Percentiles rank a stretch among this genome's conserved stretches.
These are phyloP conservation scores for Hortiboletus rubellus DNA, from an alignment of 1,284 basidiomycete genomes.

Conservation along the genomic window DNA sequence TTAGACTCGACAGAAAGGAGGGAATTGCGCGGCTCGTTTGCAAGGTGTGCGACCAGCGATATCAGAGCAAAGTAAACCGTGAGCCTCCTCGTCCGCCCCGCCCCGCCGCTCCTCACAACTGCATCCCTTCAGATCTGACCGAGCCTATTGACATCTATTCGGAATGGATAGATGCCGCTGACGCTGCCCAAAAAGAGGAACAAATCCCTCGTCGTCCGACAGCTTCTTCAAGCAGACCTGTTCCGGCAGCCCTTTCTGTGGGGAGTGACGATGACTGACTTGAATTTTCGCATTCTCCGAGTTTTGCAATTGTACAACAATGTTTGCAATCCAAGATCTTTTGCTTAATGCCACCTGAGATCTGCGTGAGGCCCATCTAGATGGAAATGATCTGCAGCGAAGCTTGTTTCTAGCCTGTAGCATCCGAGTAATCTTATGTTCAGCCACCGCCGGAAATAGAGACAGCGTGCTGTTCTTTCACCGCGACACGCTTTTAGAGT, in stretches of 20 bases:
- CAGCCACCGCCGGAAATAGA: constrained; percentile 33
- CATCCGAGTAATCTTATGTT: constrained; percentile 17
- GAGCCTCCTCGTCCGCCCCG: constrained; percentile 36
- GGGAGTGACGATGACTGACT: constrained; percentile 46
- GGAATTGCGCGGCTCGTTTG: constrained; percentile 76
- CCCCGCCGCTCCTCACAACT: constrained; percentile 18
- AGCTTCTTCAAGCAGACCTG: constrained; percentile 59
- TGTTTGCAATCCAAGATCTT: constrained; percentile 9
- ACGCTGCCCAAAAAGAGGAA: constrained; percentile 72
- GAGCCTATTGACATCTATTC: constrained; percentile 91
- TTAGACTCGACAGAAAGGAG: constrained; percentile 83
- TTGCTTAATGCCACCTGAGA: background rate
- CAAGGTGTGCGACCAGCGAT: constrained; percentile 79
- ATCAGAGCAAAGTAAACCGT: constrained; percentile 85
- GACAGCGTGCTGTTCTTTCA: constrained; percentile 26
- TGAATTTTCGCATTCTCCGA: constrained; percentile 1
- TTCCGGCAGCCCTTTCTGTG: constrained; percentile 36
- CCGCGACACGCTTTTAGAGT: constrained; percentile 12
- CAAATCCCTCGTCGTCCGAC: constrained; percentile 49
- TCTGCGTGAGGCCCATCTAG: background rate
- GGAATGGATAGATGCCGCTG: constrained; percentile 90
- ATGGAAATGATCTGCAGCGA: constrained; percentile 8
- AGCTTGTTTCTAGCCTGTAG: background rate
- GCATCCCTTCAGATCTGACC: constrained; percentile 58
- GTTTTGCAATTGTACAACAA: constrained; percentile 28